Base-by-base conservation (phyloP, 352 stramenopile species). In the Phytophthora quininea region DNA sequence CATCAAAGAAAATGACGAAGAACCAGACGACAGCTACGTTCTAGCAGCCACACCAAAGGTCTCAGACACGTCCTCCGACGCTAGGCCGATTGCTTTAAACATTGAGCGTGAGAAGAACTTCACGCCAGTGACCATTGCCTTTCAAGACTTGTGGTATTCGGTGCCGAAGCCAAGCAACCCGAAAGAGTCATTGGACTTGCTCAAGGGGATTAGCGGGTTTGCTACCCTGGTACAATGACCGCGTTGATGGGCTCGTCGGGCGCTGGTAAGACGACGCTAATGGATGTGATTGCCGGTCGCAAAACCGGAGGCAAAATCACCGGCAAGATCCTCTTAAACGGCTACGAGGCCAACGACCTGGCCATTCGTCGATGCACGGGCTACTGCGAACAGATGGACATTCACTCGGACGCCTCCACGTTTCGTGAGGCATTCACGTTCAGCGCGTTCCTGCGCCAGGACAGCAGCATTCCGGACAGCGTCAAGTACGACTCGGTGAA, bases 341-440 rank as follows among this genome's bases (percentile, higher is more conserved):
- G 76, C 8, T 76, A 76, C 29, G 58, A 65, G 8, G 76, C 76
- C 1, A 82, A 32, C 1, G 71, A 79, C 27, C 45, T 83, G 24
- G 66, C 75, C 9, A 83, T 83, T 48, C 73, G 69, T 33, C 75
- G 72, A 1, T 73, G 43, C 42, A 83, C 75, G 14, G 76, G 73
- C 10, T 84, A 84, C 62, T 84, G 76, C 46, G 70, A 84, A 55
- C 92, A 97, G 65, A 93, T 97, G 68, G 90, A 97, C 62, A 88
- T 90, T 31, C 82, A 97, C 33, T 83, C 87, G 11, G 78, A 91
- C 31, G 96, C 89, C 4, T 69, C 85, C 1, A 98, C 93, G 10
- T 88, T 93, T 40, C 76, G 90, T 8, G 93, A 98, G 67, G 84
- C 89, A 0, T 87, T 98, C 38, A 62, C 67, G 4, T 98, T 98